phyloP scores from a whole-genome alignment of 495 filamentous ascomycete species.

The Massariosphaeria phaeospora region DNA sequence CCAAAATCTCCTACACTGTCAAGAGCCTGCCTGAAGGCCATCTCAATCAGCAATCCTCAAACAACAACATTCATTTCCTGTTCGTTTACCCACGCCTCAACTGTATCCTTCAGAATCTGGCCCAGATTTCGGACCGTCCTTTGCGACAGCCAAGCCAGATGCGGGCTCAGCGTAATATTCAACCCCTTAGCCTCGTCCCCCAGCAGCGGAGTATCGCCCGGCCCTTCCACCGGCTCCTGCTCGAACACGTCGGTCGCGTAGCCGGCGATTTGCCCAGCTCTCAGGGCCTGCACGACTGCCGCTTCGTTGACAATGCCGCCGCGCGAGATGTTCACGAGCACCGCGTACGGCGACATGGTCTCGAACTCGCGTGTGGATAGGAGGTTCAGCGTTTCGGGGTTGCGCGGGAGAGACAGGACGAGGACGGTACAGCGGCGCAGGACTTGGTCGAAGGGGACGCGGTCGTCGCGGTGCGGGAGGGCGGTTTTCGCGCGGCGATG shows the following conservation, averaged over 20 bases:
- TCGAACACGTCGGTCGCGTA: constrained; percentile 53
- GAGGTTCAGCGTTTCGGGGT: constrained; percentile 44
- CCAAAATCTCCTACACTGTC: too few relatives aligned
- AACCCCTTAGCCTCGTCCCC: constrained; percentile 26
- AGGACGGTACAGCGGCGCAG: constrained; percentile 48
- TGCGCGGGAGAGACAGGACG: constrained; percentile 47
- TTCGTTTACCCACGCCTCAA: constrained; percentile 24
- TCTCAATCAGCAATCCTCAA: neutral
- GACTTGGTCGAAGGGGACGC: constrained; percentile 46
- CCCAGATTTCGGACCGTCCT: constrained; percentile 28
- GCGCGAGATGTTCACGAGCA: constrained; percentile 54
- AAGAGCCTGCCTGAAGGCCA: neutral
- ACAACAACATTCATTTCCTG: constrained; percentile 21
- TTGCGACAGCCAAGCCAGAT: constrained; percentile 37
- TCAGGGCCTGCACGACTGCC: constrained; percentile 47
- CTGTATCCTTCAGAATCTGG: constrained; percentile 17
- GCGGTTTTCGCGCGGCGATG: constrained; percentile 48
- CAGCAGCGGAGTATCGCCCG: constrained; percentile 30
- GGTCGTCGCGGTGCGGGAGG: constrained; percentile 28
- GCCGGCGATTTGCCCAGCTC: constrained; percentile 46
- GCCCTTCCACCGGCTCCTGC: constrained; percentile 48
- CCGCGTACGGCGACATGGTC: constrained; percentile 46
- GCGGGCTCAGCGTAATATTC: constrained; percentile 35
- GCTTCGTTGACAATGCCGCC: constrained; percentile 56
- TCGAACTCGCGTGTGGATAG: constrained; percentile 47